A percentile compares a stretch with the other conserved stretches of the same genome.
Evolutionary conservation across 768 basidiomycete genomes (phyloP).

Genomic region (Lyophyllum semitale): DNA sequence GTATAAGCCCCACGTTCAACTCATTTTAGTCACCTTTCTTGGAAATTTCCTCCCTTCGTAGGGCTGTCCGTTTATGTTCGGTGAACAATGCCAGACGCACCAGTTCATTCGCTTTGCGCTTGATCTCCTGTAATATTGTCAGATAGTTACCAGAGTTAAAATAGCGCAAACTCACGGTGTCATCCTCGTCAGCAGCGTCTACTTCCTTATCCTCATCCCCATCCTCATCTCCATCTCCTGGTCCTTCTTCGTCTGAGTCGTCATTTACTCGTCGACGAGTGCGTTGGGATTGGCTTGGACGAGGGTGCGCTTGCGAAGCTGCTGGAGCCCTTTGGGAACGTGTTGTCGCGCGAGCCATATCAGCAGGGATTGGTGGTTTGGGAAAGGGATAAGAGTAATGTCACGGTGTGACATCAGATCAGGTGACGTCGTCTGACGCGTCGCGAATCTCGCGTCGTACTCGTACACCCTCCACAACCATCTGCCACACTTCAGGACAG

Average conservation of each 20-base stretch:
- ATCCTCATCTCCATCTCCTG: conserved; percentile 33
- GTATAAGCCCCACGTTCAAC: neutral
- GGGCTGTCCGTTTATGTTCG: conserved; percentile 66
- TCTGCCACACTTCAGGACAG: too few relatives aligned
- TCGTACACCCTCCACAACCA: too few relatives aligned
- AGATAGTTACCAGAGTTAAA: neutral
- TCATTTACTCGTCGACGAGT: conserved; percentile 28
- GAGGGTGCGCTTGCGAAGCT: conserved; percentile 37
- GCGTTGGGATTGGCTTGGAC: conserved; percentile 37
- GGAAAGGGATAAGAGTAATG: too few relatives aligned
- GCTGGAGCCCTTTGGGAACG: conserved; percentile 44
- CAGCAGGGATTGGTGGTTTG: neutral
- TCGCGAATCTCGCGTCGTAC: too few relatives aligned
- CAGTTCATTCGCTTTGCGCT: conserved; percentile 68
- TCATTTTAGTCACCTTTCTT: conserved; percentile 63
- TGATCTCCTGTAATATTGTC: conserved; percentile 49
- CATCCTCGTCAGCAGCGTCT: conserved; percentile 28
- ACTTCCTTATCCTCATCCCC: conserved; percentile 37
- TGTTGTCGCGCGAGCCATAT: conserved; percentile 36
- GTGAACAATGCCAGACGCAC: conserved; percentile 82
- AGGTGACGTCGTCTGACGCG: too few relatives aligned
- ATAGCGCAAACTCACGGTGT: neutral
- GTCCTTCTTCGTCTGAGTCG: conserved; percentile 39
- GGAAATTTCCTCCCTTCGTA: conserved; percentile 82
- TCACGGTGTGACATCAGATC: neutral